Percentiles rank a stretch among this genome's conserved stretches.
phyloP scores from a whole-genome alignment of 2,329 filamentous ascomycete species.

The Penicillium sp. region DNA sequence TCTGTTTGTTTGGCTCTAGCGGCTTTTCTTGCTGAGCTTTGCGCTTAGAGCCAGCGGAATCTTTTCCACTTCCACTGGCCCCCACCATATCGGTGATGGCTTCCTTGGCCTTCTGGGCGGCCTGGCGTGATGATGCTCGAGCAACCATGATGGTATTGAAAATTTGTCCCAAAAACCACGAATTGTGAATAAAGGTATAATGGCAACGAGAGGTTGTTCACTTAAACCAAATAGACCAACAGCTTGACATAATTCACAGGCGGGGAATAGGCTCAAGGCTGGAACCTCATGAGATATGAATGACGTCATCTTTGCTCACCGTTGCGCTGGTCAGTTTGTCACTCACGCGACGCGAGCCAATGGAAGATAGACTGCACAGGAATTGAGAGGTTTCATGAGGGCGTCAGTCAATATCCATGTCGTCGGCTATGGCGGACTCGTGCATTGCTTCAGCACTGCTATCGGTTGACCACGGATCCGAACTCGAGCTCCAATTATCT shows the following conservation, averaged over 20 bases:
- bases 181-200: neutral
- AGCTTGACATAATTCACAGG: neutral
- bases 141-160: constrained; percentile 27
- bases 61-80: constrained; percentile 26
- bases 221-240: neutral
- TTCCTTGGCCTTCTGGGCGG: constrained; percentile 46
- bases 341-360: neutral
- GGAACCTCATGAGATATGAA: constrained; percentile 14
- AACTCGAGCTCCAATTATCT: constrained; percentile 20
- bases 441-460: constrained; percentile 14
- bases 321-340: neutral
- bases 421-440: constrained; percentile 20
- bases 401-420: constrained; percentile 38
- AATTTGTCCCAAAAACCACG: neutral
- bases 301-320: constrained; percentile 35
- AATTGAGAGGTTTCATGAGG: neutral
- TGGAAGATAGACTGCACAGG: neutral
- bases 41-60: constrained; percentile 38
- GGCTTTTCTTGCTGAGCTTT: constrained; percentile 32
- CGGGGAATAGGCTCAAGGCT: neutral
- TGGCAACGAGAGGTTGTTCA: neutral
- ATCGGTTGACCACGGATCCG: constrained; percentile 22
- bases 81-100: constrained; percentile 37
- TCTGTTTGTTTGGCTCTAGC: constrained; percentile 39
- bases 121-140: constrained; percentile 44